Evolutionary conservation across 2,329 filamentous ascomycete genomes (phyloP).

Genomic region (Seiridium cupressi): DNA sequence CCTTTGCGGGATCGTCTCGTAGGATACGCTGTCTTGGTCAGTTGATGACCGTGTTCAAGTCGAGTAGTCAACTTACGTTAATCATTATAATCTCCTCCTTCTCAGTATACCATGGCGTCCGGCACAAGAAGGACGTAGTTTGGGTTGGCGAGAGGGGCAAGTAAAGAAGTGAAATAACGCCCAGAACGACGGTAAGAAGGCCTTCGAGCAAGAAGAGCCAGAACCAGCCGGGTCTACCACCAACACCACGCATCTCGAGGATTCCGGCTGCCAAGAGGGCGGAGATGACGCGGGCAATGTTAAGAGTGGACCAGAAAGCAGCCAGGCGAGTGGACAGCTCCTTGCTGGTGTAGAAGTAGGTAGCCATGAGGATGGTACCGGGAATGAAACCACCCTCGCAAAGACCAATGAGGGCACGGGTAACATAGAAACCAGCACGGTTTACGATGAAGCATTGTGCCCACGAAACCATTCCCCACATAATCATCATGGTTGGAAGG

Average conservation of each 20-base stretch:
- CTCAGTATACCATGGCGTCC: conserved; percentile 65
- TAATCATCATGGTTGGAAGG: conserved; percentile 51
- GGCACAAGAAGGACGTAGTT: conserved; percentile 60
- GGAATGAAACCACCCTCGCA: conserved; percentile 59
- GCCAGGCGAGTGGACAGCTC: conserved; percentile 67
- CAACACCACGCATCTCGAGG: conserved; percentile 48
- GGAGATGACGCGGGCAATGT: conserved; percentile 41
- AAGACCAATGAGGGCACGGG: conserved; percentile 50
- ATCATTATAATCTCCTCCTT: conserved; percentile 69
- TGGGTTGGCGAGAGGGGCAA: conserved; percentile 64
- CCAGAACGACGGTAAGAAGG: conserved; percentile 50
- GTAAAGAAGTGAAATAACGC: conserved; percentile 53
- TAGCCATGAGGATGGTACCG: conserved; percentile 62
- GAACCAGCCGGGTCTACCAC: conserved; percentile 51
- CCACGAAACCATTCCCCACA: conserved; percentile 42
- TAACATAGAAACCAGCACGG: conserved; percentile 46
- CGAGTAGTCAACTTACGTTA: conserved; percentile 35
- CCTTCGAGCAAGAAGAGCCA: conserved; percentile 48
- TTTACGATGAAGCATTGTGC: conserved; percentile 51
- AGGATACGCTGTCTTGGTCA: conserved; percentile 36
- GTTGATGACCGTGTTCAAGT: background rate
- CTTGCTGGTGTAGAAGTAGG: conserved; percentile 69
- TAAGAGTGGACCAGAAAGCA: conserved; percentile 63
- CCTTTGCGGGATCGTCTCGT: conserved; percentile 52
- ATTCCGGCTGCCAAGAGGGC: conserved; percentile 45